Evolutionary conservation across 768 basidiomycete genomes (phyloP).

Genomic region (Antrodiella citrinella): DNA sequence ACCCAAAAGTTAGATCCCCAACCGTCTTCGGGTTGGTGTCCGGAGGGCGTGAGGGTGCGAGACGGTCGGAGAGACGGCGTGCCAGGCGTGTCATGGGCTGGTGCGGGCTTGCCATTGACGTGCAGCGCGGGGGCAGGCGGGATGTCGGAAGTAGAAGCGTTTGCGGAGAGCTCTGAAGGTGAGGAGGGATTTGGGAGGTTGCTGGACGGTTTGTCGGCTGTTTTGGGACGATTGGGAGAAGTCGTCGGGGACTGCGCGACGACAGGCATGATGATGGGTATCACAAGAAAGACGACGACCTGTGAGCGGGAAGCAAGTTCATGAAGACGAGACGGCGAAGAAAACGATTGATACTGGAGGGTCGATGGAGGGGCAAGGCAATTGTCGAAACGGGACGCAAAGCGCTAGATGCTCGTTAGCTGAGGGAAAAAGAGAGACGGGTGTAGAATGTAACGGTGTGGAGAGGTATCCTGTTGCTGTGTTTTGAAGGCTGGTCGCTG

Average conservation of each 20-base stretch:
- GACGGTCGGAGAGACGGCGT: slow-evolving; percentile 6
- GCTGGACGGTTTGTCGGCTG: not conserved
- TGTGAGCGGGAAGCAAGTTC: too few relatives aligned
- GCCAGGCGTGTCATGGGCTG: not conserved
- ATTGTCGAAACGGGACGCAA: too few relatives aligned
- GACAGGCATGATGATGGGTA: not conserved
- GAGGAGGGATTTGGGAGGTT: not conserved
- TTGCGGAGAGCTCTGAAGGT: not conserved
- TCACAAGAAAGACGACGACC: too few relatives aligned
- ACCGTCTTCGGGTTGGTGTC: slow-evolving; percentile 22
- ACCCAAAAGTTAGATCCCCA: slow-evolving; percentile 97
- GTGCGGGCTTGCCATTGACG: slow-evolving; percentile 11
- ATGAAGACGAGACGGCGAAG: too few relatives aligned
- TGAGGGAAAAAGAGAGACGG: too few relatives aligned
- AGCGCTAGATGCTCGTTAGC: too few relatives aligned
- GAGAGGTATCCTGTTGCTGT: too few relatives aligned
- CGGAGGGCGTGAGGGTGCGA: slow-evolving; percentile 1
- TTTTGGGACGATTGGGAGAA: not conserved
- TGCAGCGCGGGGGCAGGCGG: slow-evolving; percentile 11
- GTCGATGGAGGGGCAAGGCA: too few relatives aligned
- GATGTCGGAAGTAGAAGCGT: not conserved
- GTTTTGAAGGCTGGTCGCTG: not conserved
- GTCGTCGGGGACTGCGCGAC: not conserved
- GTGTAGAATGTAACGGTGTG: too few relatives aligned
- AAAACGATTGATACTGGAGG: too few relatives aligned